Conservation (phyloP, 2,329 filamentous ascomycete genomes). For the Geosmithia flava region DNA sequence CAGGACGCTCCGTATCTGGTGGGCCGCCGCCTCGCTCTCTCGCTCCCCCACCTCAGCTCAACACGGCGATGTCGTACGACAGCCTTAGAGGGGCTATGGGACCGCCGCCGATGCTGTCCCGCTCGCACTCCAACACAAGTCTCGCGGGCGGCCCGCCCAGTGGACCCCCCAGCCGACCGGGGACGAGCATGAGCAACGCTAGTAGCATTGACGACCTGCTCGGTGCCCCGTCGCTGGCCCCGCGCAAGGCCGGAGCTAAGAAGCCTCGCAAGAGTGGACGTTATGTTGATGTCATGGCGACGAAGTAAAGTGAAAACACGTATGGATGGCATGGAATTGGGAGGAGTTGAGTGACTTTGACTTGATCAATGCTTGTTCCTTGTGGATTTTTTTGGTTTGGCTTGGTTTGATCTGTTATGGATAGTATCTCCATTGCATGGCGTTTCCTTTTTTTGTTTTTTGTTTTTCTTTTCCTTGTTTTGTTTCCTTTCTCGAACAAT, state of each 20-base stretch:
- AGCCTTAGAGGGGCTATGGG: background rate
- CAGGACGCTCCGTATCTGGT: slow-evolving; percentile 7
- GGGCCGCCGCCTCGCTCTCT: slow-evolving; percentile 13
- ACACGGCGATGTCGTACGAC: slow-evolving; percentile 5
- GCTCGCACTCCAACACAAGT: slow-evolving; percentile 35
- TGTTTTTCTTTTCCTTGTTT: background rate
- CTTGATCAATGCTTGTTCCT: no score
- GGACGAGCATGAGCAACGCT: slow-evolving; percentile 80
- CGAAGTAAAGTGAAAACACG: slow-evolving; percentile 25
- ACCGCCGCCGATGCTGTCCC: slow-evolving; percentile 17
- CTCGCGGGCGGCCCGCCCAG: slow-evolving; percentile 22
- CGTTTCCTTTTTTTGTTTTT: background rate
- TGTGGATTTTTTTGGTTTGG: no score
- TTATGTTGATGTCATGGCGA: slow-evolving; percentile 92
- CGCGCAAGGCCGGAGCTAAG: slow-evolving; percentile 52
- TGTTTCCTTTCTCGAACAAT: background rate
- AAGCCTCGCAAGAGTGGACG: slow-evolving; percentile 72
- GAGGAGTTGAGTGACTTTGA: no score
- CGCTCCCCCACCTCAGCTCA: slow-evolving; percentile 14
- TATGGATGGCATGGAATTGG: no score
- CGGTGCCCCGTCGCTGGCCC: slow-evolving; percentile 46
- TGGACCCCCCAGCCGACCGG: slow-evolving; percentile 54
- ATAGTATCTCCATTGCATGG: background rate
- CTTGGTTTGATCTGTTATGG: no score
- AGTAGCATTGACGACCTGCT: slow-evolving; percentile 91